Conservation (phyloP, 495 filamentous ascomycete species). For the Neurospora cerealis region DNA sequence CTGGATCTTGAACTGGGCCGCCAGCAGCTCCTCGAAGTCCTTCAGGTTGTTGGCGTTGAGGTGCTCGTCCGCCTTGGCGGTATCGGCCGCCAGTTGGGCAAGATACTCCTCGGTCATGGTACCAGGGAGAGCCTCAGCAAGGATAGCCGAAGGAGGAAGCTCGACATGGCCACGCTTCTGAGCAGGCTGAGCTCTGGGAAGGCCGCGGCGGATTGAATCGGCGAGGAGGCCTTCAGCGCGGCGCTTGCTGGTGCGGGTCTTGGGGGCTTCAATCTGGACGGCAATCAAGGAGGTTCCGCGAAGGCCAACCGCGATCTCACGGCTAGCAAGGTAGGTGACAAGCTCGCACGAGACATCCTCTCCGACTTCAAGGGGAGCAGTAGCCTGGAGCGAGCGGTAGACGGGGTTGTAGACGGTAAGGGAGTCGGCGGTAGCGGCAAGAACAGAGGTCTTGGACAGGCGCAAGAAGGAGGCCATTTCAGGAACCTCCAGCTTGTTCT, state of each 20-base stretch:
- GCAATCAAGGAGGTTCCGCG: conserved; percentile 47
- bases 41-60: conserved; percentile 31
- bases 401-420: conserved; percentile 54
- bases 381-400: conserved; percentile 54
- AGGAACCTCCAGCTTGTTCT: conserved; percentile 26
- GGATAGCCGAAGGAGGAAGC: conserved; percentile 17
- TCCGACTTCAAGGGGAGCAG: conserved; percentile 29
- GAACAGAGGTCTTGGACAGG: conserved; percentile 39
- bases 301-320: conserved; percentile 52
- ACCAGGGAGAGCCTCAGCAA: conserved; percentile 29
- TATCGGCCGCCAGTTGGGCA: conserved; percentile 23
- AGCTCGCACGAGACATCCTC: conserved; percentile 30
- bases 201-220: conserved; percentile 57
- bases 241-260: conserved; percentile 47
- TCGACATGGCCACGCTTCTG: conserved; percentile 4
- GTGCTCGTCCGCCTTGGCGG: conserved; percentile 36
- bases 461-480: conserved; percentile 41
- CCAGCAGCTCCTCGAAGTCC: conserved; percentile 45
- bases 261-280: conserved; percentile 53
- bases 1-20: conserved; percentile 30
- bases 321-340: conserved; percentile 51
- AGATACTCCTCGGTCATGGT: conserved; percentile 26
- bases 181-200: conserved; percentile 16
- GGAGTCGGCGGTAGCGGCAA: conserved; percentile 30
- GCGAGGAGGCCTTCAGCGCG: conserved; percentile 58